Percentiles rank a stretch among this genome's conserved stretches.
Conservation (phyloP, 805 yeast genomes). For the Candida qinlingensis region DNA sequence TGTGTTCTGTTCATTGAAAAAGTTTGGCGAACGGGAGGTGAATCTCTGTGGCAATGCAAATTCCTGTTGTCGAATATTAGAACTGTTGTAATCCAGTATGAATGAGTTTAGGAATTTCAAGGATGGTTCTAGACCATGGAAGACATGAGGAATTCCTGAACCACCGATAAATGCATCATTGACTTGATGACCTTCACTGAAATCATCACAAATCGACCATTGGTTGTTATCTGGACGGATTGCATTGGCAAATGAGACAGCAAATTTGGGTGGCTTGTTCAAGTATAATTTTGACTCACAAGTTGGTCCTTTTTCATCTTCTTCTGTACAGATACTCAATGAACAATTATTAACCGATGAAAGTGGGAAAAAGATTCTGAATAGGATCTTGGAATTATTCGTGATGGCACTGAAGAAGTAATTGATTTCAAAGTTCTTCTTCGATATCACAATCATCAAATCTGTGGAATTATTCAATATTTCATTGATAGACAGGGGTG, state of each 20-base stretch:
- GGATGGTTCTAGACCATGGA: conserved; percentile 52
- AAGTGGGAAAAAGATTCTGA: conserved; percentile 68
- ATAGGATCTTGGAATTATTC: conserved; percentile 56
- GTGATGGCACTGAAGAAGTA: conserved; percentile 74
- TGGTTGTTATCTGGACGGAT: conserved; percentile 48
- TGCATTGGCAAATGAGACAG: conserved; percentile 64
- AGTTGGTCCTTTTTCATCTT: conserved; percentile 22
- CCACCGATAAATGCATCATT: conserved; percentile 61
- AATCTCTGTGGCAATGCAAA: conserved; percentile 21
- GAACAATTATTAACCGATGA: conserved; percentile 56
- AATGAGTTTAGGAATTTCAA: conserved; percentile 49
- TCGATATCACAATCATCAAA: conserved; percentile 62
- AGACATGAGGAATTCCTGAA: conserved; percentile 59
- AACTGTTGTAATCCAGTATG: conserved; percentile 40
- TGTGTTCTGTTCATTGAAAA: conserved; percentile 2
- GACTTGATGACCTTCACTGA: conserved; percentile 80
- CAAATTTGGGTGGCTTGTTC: conserved; percentile 67
- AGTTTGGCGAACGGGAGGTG: conserved; percentile 16
- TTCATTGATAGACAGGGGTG: conserved; percentile 59
- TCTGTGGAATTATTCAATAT: conserved; percentile 64
- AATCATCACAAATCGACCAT: conserved; percentile 81
- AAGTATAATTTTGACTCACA: conserved; percentile 47
- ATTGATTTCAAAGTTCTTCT: conserved; percentile 66
- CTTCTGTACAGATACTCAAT: conserved; percentile 40
- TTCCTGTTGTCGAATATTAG: conserved; percentile 25